Base-by-base conservation (phyloP, 2,329 filamentous ascomycete genomes). In the Aspergillus oerlinghausenensis region DNA sequence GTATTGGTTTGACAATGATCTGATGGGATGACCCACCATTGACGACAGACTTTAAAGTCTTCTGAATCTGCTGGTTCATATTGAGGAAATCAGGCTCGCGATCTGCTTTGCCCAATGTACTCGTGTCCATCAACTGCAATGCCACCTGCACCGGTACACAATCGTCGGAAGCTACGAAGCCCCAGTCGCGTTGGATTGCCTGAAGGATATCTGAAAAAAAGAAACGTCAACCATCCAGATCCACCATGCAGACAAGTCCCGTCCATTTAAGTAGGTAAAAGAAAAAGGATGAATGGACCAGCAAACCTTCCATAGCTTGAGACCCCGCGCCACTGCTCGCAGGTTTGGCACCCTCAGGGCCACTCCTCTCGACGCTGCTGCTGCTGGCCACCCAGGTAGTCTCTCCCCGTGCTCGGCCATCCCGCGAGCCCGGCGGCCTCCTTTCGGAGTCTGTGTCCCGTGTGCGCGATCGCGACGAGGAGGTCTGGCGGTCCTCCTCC, bases 121-220 rank as follows among this genome's bases (percentile, higher is more conserved):
- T 97, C 51, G 84, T 86, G 75, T 99, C 94, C 77, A 97, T 89
- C 61, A 99, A 82, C 75, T 97, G 92, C 49, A 99, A 82, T n/a
- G 93, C 91, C 52, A 97, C 84, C 73, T 97, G 92, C 38, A 97
- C 91, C 2, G 94, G 94, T 32, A 97, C 85, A 70, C 92, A 97
- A 69, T 94, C 88, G 60, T 88, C 88, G 65, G 89, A 83, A 62
- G 89, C 90, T 89, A 99, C 94, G 64, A 92, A 88, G 47, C 90
- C 88, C 93, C 94, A 99, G 70, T 96, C 91, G 56, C 83, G 79
- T 70, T 92, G 87, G 68, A 99, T 96, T 64, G 89, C 86, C 63
- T 90, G 86, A 50, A 97, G 80, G 2, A 96, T 79, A 60, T 84
- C 83, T 80, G 45, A 25, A 54, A 52, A 1, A 23, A 23, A 23